These are phyloP conservation scores for Pestalotiopsis sp. DNA, from an alignment of 2,329 filamentous ascomycete species.

Conservation along the genomic window DNA sequence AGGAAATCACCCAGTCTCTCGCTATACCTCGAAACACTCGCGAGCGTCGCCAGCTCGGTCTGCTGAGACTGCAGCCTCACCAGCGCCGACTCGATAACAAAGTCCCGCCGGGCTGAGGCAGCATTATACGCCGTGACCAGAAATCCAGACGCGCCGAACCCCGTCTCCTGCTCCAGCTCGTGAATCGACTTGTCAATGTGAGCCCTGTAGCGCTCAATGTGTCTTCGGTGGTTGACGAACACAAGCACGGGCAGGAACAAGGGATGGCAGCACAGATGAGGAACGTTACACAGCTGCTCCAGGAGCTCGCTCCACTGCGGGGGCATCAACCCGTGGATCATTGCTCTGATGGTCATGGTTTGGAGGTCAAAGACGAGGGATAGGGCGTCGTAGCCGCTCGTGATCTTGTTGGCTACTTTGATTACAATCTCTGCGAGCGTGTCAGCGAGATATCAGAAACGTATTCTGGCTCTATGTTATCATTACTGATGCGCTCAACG, in stretches of 20 bases:
- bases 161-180: constrained; percentile 2
- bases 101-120: background rate
- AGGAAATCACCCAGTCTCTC: background rate
- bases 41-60: constrained; percentile 4
- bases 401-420: constrained; percentile 1
- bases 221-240: background rate
- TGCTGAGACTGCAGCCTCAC: constrained; percentile 5
- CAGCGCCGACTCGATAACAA: constrained; percentile 2
- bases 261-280: background rate
- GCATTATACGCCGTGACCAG: background rate
- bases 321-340: background rate
- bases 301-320: background rate
- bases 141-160: background rate
- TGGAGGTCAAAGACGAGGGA: background rate
- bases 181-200: background rate
- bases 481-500: background rate
- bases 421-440: background rate
- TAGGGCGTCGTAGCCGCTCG: background rate
- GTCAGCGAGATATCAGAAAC: background rate
- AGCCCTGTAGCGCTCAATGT: background rate
- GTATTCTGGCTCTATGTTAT: background rate
- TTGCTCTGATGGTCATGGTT: background rate
- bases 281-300: background rate
- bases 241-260: background rate
- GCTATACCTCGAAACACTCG: background rate